These are phyloP conservation scores for Phytophthora litchii DNA, from an alignment of 352 stramenopile genomes.

Conservation along the genomic window DNA sequence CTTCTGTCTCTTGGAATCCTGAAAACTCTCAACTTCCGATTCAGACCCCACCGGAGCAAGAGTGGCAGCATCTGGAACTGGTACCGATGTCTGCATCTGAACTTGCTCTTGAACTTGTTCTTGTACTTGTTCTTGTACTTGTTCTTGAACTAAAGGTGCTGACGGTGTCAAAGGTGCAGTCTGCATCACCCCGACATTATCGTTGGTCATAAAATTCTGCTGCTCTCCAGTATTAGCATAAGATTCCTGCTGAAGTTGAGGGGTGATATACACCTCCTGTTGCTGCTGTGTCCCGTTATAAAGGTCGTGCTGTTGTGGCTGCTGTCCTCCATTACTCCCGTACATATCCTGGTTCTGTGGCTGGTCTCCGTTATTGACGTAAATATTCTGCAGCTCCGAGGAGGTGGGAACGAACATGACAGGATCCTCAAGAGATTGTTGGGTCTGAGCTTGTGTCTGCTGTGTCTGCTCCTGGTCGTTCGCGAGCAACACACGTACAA, in stretches of 20 bases:
- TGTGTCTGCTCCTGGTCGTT: constrained; percentile 27
- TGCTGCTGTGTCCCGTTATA: constrained; percentile 8
- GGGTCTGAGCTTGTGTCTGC: constrained; percentile 9
- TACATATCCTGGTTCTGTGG: constrained; percentile 25
- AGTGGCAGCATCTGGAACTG: constrained; percentile 1
- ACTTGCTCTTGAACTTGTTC: neutral
- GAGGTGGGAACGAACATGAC: constrained; percentile 29
- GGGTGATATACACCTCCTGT: constrained; percentile 14
- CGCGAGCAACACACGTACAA: constrained; percentile 42
- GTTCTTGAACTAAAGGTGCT: constrained; percentile 4
- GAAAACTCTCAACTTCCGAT: constrained; percentile 15
- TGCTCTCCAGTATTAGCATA: constrained; percentile 7
- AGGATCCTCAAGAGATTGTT: constrained; percentile 16
- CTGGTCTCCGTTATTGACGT: constrained; percentile 29
- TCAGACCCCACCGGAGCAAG: constrained; percentile 3
- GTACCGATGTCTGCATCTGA: constrained; percentile 1
- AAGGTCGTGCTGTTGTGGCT: constrained; percentile 4
- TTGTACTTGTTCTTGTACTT: constrained; percentile 1
- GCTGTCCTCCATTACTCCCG: constrained; percentile 4
- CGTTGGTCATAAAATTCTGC: constrained; percentile 17
- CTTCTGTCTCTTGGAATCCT: constrained; percentile 19
- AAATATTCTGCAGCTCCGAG: constrained; percentile 29
- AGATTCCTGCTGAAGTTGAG: constrained; percentile 3
- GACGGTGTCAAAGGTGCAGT: constrained; percentile 13
- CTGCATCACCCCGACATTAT: constrained; percentile 25